These are phyloP conservation scores for Ustilago tritici DNA, from an alignment of 1,284 basidiomycete genomes.

Conservation along the genomic window DNA sequence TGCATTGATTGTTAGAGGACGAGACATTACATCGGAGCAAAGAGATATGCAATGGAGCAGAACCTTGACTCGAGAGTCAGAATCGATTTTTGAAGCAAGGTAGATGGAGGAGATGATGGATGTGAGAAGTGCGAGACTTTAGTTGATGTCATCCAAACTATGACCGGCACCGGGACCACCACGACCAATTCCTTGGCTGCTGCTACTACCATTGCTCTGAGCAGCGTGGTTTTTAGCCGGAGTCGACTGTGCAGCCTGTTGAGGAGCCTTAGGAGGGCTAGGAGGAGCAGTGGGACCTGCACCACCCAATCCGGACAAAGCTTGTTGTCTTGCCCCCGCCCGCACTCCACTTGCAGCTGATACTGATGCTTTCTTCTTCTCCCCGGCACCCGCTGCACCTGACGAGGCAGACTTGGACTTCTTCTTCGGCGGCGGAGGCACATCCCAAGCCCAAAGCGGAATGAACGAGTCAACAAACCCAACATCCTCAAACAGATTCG, in stretches of 20 bases:
- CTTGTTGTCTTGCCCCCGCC: constrained; percentile 29
- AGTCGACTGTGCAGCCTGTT: constrained; percentile 28
- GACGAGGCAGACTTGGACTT: constrained; percentile 71
- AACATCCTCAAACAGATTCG: constrained; percentile 96
- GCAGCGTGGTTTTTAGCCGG: constrained; percentile 18
- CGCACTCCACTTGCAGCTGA: constrained; percentile 7
- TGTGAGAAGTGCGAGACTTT: background rate
- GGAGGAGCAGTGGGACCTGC: constrained; percentile 20
- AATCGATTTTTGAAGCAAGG: background rate
- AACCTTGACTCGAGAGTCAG: no score
- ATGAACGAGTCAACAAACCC: constrained; percentile 99
- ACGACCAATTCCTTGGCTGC: constrained; percentile 15
- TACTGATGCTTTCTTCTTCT: constrained; percentile 18
- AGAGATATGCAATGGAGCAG: no score
- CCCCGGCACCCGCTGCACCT: background rate
- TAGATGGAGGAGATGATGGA: background rate
- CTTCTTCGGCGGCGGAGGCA: constrained; percentile 74
- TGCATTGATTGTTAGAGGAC: no score
- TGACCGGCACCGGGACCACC: constrained; percentile 45
- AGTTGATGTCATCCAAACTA: constrained; percentile 52
- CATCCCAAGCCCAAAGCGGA: constrained; percentile 96
- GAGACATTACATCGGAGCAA: no score
- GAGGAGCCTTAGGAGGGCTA: constrained; percentile 29
- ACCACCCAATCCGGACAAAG: constrained; percentile 25
- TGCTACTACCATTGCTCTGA: constrained; percentile 7